Evolutionary conservation across 2,329 filamentous ascomycete genomes (phyloP).

Genomic region (Phialophora expanda): DNA sequence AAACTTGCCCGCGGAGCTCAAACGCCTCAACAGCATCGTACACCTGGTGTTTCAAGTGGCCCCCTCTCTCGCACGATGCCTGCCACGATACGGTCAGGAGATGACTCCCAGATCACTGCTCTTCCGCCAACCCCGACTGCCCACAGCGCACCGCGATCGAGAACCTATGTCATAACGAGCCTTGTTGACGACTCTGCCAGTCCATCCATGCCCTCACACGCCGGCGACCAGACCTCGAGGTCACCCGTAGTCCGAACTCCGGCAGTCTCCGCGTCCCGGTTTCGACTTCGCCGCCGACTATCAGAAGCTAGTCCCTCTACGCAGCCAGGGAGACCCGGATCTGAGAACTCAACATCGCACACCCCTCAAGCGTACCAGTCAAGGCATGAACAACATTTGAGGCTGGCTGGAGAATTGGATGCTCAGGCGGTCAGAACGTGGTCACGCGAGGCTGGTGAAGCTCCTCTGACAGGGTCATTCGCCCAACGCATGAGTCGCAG

Average conservation of each 20-base stretch:
- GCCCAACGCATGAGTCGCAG: neutral
- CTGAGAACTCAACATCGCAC: neutral
- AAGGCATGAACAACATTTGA: neutral
- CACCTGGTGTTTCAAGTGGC: neutral
- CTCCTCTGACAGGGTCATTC: neutral
- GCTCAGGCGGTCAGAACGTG: neutral
- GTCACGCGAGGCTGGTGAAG: neutral
- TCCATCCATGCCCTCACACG: neutral
- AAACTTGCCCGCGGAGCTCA: neutral
- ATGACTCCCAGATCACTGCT: neutral
- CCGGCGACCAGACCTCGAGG: too few species aligned
- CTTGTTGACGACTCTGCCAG: neutral
- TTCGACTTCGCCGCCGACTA: neutral
- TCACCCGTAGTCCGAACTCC: neutral
- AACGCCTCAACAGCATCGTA: neutral
- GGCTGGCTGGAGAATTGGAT: neutral
- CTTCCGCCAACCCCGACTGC: neutral
- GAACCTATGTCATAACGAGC: neutral
- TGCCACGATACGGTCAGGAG: neutral
- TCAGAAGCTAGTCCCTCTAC: neutral
- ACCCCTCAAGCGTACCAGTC: neutral
- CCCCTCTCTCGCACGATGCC: neutral
- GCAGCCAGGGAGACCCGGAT: neutral
- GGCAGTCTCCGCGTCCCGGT: neutral
- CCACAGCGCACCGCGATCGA: neutral